Evolutionary conservation across 176 grass and related monocot species (phyloP).

Genomic region (Canna indica): DNA sequence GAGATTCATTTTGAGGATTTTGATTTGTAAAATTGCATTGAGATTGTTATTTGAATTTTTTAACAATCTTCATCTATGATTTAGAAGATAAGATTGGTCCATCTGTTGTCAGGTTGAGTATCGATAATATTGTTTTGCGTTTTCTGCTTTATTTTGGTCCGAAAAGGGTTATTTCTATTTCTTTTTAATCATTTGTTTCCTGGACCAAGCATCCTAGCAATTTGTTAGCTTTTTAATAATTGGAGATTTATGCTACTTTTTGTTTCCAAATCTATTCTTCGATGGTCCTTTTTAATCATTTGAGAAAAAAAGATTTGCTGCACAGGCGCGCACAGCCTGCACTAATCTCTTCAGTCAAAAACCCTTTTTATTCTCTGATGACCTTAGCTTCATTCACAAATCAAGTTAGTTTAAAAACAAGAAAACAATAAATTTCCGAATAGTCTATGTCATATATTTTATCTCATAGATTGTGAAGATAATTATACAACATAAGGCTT

Average conservation of each 20-base stretch:
- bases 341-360: background rate
- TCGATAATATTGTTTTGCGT: too few relatives aligned
- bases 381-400: background rate
- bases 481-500: background rate
- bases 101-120: too few relatives aligned
- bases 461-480: background rate
- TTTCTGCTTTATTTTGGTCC: too few relatives aligned
- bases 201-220: too few relatives aligned
- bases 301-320: background rate
- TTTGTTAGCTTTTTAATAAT: too few relatives aligned
- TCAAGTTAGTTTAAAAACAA: background rate
- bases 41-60: too few relatives aligned
- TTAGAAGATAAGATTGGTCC: too few relatives aligned
- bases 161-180: too few relatives aligned
- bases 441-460: background rate
- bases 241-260: too few relatives aligned
- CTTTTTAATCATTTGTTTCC: too few relatives aligned
- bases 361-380: background rate
- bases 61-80: too few relatives aligned
- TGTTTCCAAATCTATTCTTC: background rate
- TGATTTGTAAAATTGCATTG: background rate
- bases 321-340: too few relatives aligned
- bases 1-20: background rate
- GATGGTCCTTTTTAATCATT: background rate
- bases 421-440: background rate